A percentile compares a stretch with the other conserved stretches of the same genome.
phyloP scores from a whole-genome alignment of 2,329 filamentous ascomycete genomes.

The Akanthomyces muscarius region DNA sequence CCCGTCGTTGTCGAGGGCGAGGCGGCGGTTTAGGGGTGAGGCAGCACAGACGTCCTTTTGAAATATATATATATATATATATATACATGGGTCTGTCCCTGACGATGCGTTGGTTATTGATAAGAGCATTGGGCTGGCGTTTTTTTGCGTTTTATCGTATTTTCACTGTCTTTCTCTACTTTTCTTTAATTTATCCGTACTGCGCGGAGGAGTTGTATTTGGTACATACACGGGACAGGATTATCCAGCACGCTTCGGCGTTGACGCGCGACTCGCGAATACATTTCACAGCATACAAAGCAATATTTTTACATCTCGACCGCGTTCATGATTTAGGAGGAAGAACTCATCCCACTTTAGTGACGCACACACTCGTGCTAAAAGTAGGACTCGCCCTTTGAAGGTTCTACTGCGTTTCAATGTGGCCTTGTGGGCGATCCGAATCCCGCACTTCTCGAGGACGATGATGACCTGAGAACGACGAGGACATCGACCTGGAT shows the following conservation, averaged over 20 bases:
- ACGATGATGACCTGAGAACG: neutral
- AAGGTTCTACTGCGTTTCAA: neutral
- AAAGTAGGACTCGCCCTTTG: neutral
- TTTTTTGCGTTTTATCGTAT: neutral
- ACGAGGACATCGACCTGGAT: neutral
- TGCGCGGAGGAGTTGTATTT: conserved; percentile 4
- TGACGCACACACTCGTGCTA: too few relatives aligned
- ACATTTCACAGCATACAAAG: conserved; percentile 17
- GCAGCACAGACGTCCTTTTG: neutral
- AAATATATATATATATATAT: neutral
- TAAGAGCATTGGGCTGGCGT: conserved; percentile 14
- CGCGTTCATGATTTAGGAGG: neutral
- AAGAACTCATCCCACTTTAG: too few relatives aligned
- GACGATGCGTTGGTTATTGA: neutral
- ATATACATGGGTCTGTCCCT: neutral
- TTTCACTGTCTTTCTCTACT: neutral
- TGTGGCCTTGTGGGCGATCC: neutral
- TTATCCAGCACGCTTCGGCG: neutral
- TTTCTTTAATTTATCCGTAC: conserved; percentile 8
- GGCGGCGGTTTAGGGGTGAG: conserved; percentile 56
- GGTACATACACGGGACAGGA: neutral
- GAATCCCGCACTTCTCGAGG: neutral
- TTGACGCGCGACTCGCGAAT: conserved; percentile 10
- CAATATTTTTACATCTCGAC: neutral
- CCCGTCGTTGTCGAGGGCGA: conserved; percentile 87